Percentiles rank a stretch among this genome's conserved stretches.
Conservation (phyloP, 306 rosid species). For the Myrica gale region DNA sequence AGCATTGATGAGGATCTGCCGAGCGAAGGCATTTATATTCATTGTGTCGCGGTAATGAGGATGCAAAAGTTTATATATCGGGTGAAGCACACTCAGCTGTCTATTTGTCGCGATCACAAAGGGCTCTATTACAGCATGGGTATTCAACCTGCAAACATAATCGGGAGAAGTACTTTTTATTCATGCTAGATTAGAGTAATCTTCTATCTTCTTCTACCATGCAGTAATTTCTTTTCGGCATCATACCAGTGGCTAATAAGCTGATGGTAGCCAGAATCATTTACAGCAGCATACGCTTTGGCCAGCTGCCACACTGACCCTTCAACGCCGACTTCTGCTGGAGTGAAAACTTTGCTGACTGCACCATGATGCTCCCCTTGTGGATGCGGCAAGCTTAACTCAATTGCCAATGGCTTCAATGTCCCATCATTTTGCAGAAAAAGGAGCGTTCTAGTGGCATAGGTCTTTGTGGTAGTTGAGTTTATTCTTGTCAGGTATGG, state of each 20-base stretch:
- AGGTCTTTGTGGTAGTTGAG: conserved; percentile 77
- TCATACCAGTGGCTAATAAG: conserved; percentile 91
- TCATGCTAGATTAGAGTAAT: conserved; percentile 4
- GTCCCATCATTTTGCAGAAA: conserved; percentile 75
- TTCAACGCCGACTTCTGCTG: conserved; percentile 56
- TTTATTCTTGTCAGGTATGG: conserved; percentile 71
- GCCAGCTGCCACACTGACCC: conserved; percentile 88
- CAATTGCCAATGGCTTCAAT: conserved; percentile 82
- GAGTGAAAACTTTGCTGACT: conserved; percentile 67
- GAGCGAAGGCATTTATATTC: conserved; percentile 84
- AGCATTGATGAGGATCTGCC: conserved; percentile 87
- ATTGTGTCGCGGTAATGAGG: conserved; percentile 90
- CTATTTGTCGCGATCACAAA: conserved; percentile 80
- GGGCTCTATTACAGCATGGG: conserved; percentile 96
- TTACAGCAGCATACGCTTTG: conserved; percentile 84
- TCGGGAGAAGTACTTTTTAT: conserved; percentile 11
- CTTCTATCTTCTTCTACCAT: conserved; percentile 6
- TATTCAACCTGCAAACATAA: conserved; percentile 61
- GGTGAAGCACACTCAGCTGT: conserved; percentile 79
- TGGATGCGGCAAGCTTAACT: conserved; percentile 87
- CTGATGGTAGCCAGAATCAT: conserved; percentile 94
- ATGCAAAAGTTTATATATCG: conserved; percentile 75
- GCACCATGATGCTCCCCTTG: conserved; percentile 74
- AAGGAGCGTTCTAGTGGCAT: conserved; percentile 75
- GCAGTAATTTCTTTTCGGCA: neutral